These are phyloP conservation scores for Orbilia blumenaviensis DNA, from an alignment of 2,329 filamentous ascomycete genomes.

Conservation along the genomic window DNA sequence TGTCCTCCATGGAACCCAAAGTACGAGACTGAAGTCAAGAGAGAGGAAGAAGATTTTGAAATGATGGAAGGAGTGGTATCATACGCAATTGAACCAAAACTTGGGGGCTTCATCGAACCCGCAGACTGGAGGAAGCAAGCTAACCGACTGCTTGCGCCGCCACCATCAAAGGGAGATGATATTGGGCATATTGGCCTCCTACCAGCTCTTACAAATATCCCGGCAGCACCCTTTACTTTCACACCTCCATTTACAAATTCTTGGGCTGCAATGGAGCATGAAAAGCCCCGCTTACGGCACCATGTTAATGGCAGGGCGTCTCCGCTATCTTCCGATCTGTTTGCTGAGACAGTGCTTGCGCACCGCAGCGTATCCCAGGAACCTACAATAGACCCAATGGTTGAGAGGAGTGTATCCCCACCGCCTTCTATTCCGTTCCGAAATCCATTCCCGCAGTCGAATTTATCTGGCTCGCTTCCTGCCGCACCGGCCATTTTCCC, in stretches of 20 bases:
- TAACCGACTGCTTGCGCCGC: slow-evolving; percentile 23
- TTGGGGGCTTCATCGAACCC: slow-evolving; percentile 36
- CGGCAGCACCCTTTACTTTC: slow-evolving; percentile 24
- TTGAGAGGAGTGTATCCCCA: slow-evolving; percentile 28
- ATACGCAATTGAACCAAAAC: slow-evolving; percentile 26
- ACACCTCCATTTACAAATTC: neutral
- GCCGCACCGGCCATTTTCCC: neutral
- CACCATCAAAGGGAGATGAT: slow-evolving; percentile 21
- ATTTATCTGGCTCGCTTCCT: slow-evolving; percentile 1
- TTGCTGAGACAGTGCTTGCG: slow-evolving; percentile 1
- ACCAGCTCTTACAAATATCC: slow-evolving; percentile 3
- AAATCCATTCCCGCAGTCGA: slow-evolving; percentile 22
- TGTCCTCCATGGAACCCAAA: slow-evolving; percentile 26
- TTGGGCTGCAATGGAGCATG: slow-evolving; percentile 28
- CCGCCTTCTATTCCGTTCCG: slow-evolving; percentile 19
- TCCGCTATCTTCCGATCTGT: slow-evolving; percentile 5
- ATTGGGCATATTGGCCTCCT: slow-evolving; percentile 8
- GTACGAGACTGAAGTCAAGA: neutral
- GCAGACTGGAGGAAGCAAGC: slow-evolving; percentile 29
- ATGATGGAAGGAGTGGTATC: slow-evolving; percentile 42
- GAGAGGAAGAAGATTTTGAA: slow-evolving; percentile 34
- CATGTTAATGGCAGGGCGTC: neutral
- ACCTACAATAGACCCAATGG: neutral
- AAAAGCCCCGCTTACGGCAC: slow-evolving; percentile 25
- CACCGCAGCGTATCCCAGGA: slow-evolving; percentile 15